Evolutionary conservation across 805 yeast genomes (phyloP).

Genomic region (Starmerella roubikii): DNA sequence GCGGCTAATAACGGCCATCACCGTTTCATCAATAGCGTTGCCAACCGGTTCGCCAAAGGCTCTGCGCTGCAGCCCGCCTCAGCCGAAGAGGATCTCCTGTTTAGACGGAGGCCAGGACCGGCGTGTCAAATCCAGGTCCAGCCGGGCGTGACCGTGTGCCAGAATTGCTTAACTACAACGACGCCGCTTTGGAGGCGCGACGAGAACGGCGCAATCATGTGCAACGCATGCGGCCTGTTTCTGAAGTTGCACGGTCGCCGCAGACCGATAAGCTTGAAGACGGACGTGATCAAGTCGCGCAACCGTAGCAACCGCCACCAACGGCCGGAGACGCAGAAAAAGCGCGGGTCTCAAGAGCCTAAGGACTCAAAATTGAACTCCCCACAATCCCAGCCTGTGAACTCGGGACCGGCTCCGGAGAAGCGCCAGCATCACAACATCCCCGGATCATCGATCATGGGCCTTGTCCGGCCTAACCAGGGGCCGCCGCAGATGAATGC

Average conservation of each 20-base stretch:
- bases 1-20: too few relatives aligned
- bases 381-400: background rate
- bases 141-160: conserved; percentile 33
- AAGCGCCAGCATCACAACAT: background rate
- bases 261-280: conserved; percentile 77
- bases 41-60: too few relatives aligned
- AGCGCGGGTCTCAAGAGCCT: background rate
- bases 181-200: conserved; percentile 94
- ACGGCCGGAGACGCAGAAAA: conserved; percentile 7
- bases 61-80: too few relatives aligned
- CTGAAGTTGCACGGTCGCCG: conserved; percentile 88
- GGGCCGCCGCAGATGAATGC: background rate
- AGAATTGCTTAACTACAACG: conserved; percentile 82
- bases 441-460: background rate
- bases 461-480: background rate
- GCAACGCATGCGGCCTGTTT: conserved; percentile 94
- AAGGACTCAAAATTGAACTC: background rate
- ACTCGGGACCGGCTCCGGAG: background rate
- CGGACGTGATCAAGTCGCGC: conserved; percentile 86
- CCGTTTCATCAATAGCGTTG: too few relatives aligned
- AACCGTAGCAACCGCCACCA: conserved; percentile 37
- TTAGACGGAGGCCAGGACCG: conserved; percentile 12
- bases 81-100: conserved; percentile 3
- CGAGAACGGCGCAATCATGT: conserved; percentile 82
- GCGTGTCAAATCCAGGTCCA: conserved; percentile 16